phyloP scores from a whole-genome alignment of 768 basidiomycete species.

The Boletus eberwhitei region DNA sequence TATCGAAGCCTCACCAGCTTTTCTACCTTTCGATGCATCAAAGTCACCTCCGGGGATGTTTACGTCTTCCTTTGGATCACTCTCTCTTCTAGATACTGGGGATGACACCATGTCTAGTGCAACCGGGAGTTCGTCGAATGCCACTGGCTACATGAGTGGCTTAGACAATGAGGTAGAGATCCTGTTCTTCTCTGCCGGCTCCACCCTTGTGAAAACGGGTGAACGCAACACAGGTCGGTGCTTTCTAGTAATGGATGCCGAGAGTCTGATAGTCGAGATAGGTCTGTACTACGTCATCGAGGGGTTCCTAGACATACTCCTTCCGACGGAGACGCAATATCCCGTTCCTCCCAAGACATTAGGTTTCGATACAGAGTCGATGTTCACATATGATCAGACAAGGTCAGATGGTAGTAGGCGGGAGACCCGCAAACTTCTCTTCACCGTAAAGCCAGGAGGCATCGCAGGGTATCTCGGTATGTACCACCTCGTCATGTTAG shows the following conservation, averaged over 20 bases:
- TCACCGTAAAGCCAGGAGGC: constrained; percentile 95
- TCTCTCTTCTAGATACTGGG: constrained; percentile 67
- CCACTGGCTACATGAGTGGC: constrained; percentile 64
- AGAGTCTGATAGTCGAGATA: constrained; percentile 20
- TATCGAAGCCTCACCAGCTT: constrained; percentile 61
- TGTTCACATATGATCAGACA: constrained; percentile 31
- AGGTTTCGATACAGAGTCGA: constrained; percentile 36
- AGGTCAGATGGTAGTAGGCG: constrained; percentile 30
- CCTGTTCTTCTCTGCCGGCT: constrained; percentile 85
- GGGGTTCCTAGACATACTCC: constrained; percentile 88
- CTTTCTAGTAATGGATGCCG: neutral
- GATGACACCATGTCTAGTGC: constrained; percentile 67
- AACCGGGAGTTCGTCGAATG: constrained; percentile 54
- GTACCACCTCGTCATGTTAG: constrained; percentile 7
- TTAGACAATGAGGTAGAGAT: constrained; percentile 98
- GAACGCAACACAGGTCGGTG: constrained; percentile 77
- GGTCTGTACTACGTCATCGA: constrained; percentile 94
- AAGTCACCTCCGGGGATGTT: constrained; percentile 39
- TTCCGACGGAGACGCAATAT: constrained; percentile 42
- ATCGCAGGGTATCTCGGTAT: constrained; percentile 94
- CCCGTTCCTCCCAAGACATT: constrained; percentile 11
- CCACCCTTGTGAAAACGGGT: constrained; percentile 81
- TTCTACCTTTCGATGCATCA: constrained; percentile 45
- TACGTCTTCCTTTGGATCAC: constrained; percentile 66
- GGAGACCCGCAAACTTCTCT: constrained; percentile 65